These are phyloP conservation scores for Pythium dissimile DNA, from an alignment of 352 stramenopile genomes.

Conservation along the genomic window DNA sequence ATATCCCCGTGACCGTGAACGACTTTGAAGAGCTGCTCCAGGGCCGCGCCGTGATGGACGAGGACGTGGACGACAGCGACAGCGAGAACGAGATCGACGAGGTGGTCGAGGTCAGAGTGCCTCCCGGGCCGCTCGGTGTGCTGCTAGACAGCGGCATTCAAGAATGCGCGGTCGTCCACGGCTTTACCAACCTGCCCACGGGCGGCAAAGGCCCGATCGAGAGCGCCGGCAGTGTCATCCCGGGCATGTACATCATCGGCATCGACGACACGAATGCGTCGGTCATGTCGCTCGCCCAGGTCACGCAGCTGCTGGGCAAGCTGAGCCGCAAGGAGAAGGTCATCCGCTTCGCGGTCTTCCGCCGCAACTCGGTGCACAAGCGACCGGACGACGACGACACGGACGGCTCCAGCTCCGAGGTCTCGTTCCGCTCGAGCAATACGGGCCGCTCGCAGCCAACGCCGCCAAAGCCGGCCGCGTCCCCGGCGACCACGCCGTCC, in stretches of 20 bases:
- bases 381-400: constrained; percentile 38
- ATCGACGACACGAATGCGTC: constrained; percentile 85
- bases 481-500: neutral
- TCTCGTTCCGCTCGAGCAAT: constrained; percentile 30
- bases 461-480: constrained; percentile 23
- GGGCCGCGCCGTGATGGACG: constrained; percentile 77
- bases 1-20: constrained; percentile 42
- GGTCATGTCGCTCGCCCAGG: constrained; percentile 63
- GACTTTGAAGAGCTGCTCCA: constrained; percentile 44
- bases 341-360: constrained; percentile 77
- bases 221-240: constrained; percentile 51
- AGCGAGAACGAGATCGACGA: constrained; percentile 77
- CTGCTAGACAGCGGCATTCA: constrained; percentile 76
- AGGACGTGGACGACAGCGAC: constrained; percentile 77
- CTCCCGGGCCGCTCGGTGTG: constrained; percentile 66
- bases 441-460: constrained; percentile 17
- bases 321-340: constrained; percentile 75
- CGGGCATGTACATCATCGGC: constrained; percentile 85
- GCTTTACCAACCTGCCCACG: constrained; percentile 64
- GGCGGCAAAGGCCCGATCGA: constrained; percentile 68
- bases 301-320: constrained; percentile 69
- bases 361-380: constrained; percentile 18
- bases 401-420: constrained; percentile 36
- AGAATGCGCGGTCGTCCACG: constrained; percentile 75
- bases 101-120: constrained; percentile 69